phyloP scores from a whole-genome alignment of 2,329 filamentous ascomycete genomes.

The Pseudogymnoascus sp. region DNA sequence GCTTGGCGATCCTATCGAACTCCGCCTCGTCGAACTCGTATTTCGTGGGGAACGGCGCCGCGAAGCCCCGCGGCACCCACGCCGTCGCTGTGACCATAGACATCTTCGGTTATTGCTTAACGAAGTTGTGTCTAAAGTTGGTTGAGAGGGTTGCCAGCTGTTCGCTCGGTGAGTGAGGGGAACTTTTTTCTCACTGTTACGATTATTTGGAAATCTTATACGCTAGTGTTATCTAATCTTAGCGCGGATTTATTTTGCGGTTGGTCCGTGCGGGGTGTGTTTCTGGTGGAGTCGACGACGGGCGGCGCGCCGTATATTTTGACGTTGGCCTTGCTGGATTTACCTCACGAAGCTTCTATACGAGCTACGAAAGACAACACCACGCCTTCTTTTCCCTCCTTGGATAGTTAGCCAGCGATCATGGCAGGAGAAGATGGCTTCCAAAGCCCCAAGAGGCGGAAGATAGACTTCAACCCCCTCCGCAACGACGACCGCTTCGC shows the following conservation, averaged over 20 bases:
- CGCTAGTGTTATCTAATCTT: conserved; percentile 12
- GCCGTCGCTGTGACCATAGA: conserved; percentile 53
- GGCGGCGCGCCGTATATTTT: background rate
- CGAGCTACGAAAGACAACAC: background rate
- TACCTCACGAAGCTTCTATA: background rate
- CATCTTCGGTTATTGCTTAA: conserved; percentile 22
- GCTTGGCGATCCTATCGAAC: conserved; percentile 51
- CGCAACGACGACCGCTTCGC: conserved; percentile 51
- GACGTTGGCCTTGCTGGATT: background rate
- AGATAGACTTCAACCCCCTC: conserved; percentile 53
- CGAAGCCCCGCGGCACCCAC: conserved; percentile 54
- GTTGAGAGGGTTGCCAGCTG: background rate
- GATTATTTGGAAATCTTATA: background rate
- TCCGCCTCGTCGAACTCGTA: conserved; percentile 55
- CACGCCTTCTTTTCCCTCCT: background rate
- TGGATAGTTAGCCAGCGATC: background rate
- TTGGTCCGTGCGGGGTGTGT: background rate
- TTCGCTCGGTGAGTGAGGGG: background rate
- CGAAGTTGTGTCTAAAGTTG: background rate
- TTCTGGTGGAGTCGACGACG: background rate
- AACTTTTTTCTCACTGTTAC: background rate
- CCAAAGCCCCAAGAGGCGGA: conserved; percentile 57
- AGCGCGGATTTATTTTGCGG: background rate
- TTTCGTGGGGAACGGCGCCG: conserved; percentile 52
- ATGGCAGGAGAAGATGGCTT: conserved; percentile 37